Conservation (phyloP, 2,329 filamentous ascomycete species). For the Penicillium vulpinum region DNA sequence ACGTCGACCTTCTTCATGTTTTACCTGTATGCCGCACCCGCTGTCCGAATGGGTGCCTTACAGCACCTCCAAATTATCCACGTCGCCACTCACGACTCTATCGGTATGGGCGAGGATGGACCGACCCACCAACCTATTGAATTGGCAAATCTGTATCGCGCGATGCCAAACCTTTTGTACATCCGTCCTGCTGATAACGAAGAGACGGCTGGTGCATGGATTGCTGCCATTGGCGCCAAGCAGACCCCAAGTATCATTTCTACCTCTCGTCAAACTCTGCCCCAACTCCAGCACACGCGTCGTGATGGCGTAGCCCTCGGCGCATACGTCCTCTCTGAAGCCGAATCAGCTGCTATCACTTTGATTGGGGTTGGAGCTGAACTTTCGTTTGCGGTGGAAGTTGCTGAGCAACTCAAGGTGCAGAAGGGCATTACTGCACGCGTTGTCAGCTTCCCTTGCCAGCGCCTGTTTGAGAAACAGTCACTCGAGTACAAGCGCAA, state of each 20-base stretch:
- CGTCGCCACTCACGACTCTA: conserved; percentile 62
- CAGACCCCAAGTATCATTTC: conserved; percentile 47
- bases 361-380: conserved; percentile 55
- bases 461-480: conserved; percentile 53
- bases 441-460: conserved; percentile 54
- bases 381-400: conserved; percentile 49
- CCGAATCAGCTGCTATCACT: conserved; percentile 43
- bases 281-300: conserved; percentile 40
- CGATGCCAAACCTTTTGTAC: conserved; percentile 64
- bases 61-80: conserved; percentile 59
- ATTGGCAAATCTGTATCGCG: conserved; percentile 57
- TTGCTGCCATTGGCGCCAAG: conserved; percentile 42
- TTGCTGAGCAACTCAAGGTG: conserved; percentile 44
- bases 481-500: conserved; percentile 47
- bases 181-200: conserved; percentile 62
- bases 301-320: conserved; percentile 43
- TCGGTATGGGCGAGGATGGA: conserved; percentile 61
- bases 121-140: conserved; percentile 65
- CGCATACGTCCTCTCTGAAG: conserved; percentile 45
- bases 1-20: conserved; percentile 66
- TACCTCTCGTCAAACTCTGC: conserved; percentile 44
- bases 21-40: conserved; percentile 59
- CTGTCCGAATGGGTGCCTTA: conserved; percentile 61
- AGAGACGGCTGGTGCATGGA: conserved; percentile 52
- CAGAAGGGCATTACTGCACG: conserved; percentile 43